Conservation (phyloP, 169 alveolate species). For the Eimeria praecox region DNA sequence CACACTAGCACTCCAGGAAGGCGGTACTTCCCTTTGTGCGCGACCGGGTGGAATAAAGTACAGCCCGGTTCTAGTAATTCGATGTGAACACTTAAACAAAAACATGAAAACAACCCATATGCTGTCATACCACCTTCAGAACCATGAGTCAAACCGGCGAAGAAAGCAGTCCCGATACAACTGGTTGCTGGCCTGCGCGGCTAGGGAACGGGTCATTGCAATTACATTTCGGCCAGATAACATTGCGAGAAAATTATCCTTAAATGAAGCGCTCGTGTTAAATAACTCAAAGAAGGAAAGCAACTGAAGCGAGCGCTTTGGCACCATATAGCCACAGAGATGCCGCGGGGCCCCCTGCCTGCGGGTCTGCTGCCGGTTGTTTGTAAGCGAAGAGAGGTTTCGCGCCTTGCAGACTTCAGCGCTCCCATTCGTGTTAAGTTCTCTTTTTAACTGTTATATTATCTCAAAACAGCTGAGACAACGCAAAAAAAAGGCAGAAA, state of each 20-base stretch:
- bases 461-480: slow-evolving; percentile 1
- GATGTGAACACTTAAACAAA: background rate
- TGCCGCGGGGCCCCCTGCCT: background rate
- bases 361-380: slow-evolving; percentile 8
- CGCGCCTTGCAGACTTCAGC: background rate
- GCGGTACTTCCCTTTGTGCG: background rate
- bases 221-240: background rate
- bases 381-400: background rate
- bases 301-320: background rate
- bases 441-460: background rate
- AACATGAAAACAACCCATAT: background rate
- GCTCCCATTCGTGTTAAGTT: background rate
- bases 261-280: background rate
- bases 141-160: background rate
- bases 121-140: background rate
- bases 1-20: background rate
- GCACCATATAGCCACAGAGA: background rate
- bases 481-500: background rate
- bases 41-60: background rate
- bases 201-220: background rate
- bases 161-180: background rate
- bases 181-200: background rate
- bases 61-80: background rate
- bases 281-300: background rate
- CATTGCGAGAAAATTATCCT: background rate